Percentiles rank a stretch among this genome's conserved stretches.
phyloP scores from a whole-genome alignment of 441 rosid genomes.

The Gossypium gossypioides region DNA sequence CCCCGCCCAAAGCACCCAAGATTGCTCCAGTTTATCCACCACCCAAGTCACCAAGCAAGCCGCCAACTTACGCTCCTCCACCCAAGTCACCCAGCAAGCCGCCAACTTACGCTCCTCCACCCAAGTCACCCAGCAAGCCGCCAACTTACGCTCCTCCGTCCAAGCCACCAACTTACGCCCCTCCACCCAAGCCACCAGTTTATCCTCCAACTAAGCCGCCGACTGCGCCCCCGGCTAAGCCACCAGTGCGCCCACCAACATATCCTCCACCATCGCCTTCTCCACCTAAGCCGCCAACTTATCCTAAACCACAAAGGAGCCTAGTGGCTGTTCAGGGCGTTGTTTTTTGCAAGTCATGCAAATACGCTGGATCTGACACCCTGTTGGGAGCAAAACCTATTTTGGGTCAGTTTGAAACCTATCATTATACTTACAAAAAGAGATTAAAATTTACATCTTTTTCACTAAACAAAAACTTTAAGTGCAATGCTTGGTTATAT shows the following conservation, averaged over 20 bases:
- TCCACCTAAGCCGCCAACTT: constrained; percentile 23
- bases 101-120: constrained; percentile 19
- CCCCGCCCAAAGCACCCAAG: constrained; percentile 23
- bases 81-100: constrained; percentile 16
- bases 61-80: constrained; percentile 13
- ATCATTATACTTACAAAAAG: background rate
- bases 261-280: constrained; percentile 17
- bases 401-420: constrained; percentile 28
- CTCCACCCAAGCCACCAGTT: constrained; percentile 19
- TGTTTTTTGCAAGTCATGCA: constrained; percentile 71
- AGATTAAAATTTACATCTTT: background rate
- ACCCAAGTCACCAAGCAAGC: constrained; percentile 21
- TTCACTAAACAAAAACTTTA: background rate
- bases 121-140: constrained; percentile 24
- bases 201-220: constrained; percentile 1
- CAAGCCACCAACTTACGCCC: constrained; percentile 21
- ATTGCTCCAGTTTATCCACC: constrained; percentile 19
- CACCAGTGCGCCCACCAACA: constrained; percentile 16
- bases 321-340: constrained; percentile 54
- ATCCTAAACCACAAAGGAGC: constrained; percentile 24
- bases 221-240: background rate
- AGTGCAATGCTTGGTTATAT: background rate
- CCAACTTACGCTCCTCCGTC: constrained; percentile 19
- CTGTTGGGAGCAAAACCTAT: constrained; percentile 50
- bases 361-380: constrained; percentile 41